A percentile compares a stretch with the other conserved stretches of the same genome.
Conservation (phyloP, 1,284 basidiomycete genomes). For the Irpex sp. region DNA sequence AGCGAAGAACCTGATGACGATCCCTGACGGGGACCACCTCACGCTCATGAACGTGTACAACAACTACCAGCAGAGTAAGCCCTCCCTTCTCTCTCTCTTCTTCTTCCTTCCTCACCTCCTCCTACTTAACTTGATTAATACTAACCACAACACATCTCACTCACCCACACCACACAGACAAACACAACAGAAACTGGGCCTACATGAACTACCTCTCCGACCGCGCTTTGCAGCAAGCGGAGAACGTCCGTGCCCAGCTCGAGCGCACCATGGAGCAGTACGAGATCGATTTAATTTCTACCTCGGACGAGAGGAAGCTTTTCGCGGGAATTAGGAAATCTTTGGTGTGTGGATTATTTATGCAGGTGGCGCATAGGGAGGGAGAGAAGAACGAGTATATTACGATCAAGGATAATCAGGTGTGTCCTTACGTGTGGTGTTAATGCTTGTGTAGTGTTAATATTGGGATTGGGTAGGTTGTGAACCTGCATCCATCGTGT, state of each 20-base stretch:
- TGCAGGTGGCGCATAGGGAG: slow-evolving; percentile 97
- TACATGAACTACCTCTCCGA: slow-evolving; percentile 91
- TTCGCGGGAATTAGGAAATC: slow-evolving; percentile 82
- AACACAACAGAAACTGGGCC: slow-evolving; percentile 83
- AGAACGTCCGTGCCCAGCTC: slow-evolving; percentile 93
- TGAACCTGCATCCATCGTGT: slow-evolving; percentile 90
- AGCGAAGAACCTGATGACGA: slow-evolving; percentile 85
- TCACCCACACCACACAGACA: slow-evolving; percentile 34
- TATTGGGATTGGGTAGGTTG: slow-evolving; percentile 48
- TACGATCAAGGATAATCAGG: slow-evolving; percentile 93
- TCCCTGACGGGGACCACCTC: slow-evolving; percentile 95
- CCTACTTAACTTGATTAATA: no score
- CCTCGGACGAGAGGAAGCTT: slow-evolving; percentile 76
- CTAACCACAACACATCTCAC: no score
- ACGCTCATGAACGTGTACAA: slow-evolving; percentile 97
- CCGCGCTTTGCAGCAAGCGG: slow-evolving; percentile 86
- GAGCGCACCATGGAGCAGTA: slow-evolving; percentile 93
- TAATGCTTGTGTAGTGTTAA: no score
- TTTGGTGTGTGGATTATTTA: slow-evolving; percentile 94
- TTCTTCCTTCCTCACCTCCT: no score
- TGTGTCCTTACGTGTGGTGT: no score
- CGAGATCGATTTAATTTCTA: slow-evolving; percentile 81
- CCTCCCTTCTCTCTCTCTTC: no score
- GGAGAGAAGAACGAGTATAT: slow-evolving; percentile 86
- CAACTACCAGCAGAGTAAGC: slow-evolving; percentile 80